Base-by-base conservation (phyloP, 1,284 basidiomycete genomes). In the Ganoderma boninense region DNA sequence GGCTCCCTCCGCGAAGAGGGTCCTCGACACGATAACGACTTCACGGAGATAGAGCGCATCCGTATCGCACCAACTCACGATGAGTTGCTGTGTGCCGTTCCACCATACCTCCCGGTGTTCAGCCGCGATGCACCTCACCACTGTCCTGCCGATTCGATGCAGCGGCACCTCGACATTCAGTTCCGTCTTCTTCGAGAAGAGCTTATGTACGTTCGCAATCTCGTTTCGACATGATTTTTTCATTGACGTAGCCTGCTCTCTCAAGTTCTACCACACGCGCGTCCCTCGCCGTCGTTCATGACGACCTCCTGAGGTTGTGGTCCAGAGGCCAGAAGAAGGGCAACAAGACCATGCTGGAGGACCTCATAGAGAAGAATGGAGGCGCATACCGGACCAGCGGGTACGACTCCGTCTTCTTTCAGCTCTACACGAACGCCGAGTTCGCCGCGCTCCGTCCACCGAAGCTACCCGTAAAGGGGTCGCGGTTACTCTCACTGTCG, bases 181-280 rank as follows among this genome's bases (percentile, higher is more conserved):
- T 86, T 85, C 73, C 76, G 84, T 1, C 77, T 85, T 0, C 74
- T 85, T 11, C 77, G 84, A 5, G 83, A 83, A 59, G 84, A 86
- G 68, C 74, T 84, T 14, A 80, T 81, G 81, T 82, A 71, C 43
- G 79, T 71, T 4, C 38, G 5, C 4, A 2, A 14, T 14, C 14
- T 18, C 0, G 35, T 46, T 44, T 44, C 14, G 57, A 2, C 20
- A 35, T 16, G 6, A 11, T 10, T 2, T 29, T 4, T 10, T 54
- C 49, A 26, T 52, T 69, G 42, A 66, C n/a, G 23, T 5, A 6
- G 4, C 10, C 5, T 40, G 38, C 3, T 66, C 68, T 6, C 4
- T 54, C 59, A 20, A 90, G 89, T 13, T 87, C 88, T 0, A 84
- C 87, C 0, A 79, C 89, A 40, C 84, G 88, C 2, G 81, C 79